Evolutionary conservation across 1,284 basidiomycete genomes (phyloP).

Genomic region (Puccinia hordei): DNA sequence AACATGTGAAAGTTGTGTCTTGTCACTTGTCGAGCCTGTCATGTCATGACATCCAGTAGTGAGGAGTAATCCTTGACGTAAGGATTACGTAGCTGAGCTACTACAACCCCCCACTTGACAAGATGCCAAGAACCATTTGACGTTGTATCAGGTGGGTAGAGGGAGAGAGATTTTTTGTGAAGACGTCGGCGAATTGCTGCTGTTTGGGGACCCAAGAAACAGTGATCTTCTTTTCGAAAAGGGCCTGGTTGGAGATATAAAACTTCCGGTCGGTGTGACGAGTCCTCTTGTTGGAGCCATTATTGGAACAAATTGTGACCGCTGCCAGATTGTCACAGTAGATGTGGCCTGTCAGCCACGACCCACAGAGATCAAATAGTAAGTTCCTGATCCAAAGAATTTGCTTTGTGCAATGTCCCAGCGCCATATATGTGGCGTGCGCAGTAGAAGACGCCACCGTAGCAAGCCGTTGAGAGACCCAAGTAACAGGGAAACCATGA

Average conservation of each 20-base stretch:
- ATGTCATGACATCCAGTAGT: neutral
- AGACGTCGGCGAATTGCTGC: neutral
- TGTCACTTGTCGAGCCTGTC: neutral
- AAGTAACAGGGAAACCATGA: neutral
- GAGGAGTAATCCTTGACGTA: neutral
- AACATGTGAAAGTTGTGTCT: neutral
- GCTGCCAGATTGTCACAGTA: neutral
- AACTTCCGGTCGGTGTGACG: no score
- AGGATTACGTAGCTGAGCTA: no score
- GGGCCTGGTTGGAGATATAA: no score
- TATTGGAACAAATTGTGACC: neutral
- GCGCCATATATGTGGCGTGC: no score
- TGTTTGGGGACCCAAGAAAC: neutral
- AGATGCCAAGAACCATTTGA: neutral
- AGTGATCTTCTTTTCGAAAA: no score
- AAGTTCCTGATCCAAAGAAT: no score
- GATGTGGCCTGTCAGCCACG: neutral
- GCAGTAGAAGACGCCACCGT: slow-evolving; percentile 23
- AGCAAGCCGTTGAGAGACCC: slow-evolving; percentile 16
- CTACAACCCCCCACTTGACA: slow-evolving; percentile 12
- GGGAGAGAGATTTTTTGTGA: slow-evolving; percentile 8
- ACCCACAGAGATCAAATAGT: no score
- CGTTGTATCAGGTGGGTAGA: neutral
- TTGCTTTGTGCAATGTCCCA: no score
- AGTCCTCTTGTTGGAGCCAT: no score